These are phyloP conservation scores for Colletotrichum cordylinicola DNA, from an alignment of 2,329 filamentous ascomycete genomes.

Conservation along the genomic window DNA sequence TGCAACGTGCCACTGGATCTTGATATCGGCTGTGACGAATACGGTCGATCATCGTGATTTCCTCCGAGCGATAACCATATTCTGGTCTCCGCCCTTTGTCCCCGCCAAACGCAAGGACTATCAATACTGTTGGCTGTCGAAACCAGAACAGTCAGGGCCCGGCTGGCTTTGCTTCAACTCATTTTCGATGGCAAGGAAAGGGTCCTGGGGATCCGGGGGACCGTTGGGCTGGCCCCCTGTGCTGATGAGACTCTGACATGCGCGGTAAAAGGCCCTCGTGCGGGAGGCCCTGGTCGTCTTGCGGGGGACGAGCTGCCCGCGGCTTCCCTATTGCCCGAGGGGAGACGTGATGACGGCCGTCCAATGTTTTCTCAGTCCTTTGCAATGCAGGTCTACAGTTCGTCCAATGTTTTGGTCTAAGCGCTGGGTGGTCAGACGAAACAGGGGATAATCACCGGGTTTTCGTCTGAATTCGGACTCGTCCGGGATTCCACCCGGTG, in stretches of 20 bases:
- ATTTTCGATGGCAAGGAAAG: background rate
- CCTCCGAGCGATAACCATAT: slow-evolving; percentile 2
- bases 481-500: background rate
- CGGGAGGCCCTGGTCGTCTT: background rate
- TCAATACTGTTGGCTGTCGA: background rate
- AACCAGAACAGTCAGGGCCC: background rate
- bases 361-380: background rate
- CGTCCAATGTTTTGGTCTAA: background rate
- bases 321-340: background rate
- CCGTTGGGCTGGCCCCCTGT: background rate
- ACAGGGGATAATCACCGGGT: background rate
- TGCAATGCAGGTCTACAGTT: background rate
- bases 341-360: background rate
- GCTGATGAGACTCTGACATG: slow-evolving; percentile 8
- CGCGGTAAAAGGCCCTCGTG: background rate
- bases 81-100: background rate
- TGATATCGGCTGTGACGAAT: background rate
- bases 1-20: slow-evolving; percentile 7
- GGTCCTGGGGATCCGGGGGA: background rate
- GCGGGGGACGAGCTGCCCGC: background rate
- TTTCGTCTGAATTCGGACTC: background rate
- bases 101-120: slow-evolving; percentile 5
- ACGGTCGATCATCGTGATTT: background rate
- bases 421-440: background rate
- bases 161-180: background rate